Evolutionary conservation across 2,329 filamentous ascomycete species (phyloP), one percentile per base, ranked within the genome.

Genomic region (Nannizzia gypsea): DNA sequence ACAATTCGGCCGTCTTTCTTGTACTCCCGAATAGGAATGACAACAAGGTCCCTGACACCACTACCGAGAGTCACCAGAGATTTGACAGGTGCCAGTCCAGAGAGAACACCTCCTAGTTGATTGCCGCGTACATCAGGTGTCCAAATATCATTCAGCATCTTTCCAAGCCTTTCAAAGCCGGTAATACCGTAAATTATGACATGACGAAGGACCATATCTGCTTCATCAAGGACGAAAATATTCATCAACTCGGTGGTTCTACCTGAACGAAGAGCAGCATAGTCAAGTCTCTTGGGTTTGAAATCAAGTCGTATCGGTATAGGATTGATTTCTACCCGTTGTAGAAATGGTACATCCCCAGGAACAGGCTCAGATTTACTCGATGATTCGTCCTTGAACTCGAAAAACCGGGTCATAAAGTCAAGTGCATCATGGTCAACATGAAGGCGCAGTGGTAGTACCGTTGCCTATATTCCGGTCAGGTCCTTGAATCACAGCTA

Each of bases 161-260:
- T 84, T 59, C 93, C 90, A 1, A 99, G 80, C 56, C 88, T 85
- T 66, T 97, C 91, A 66, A 97, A 96, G 0, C 93, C 93, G 6
- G 85, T 85, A 0, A 96, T 83, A 28, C 95, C 93, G 66, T 97
- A 96, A 38, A 97, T 84, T 66, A 99, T 97, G 26, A 89, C 88
- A 70, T 92, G 91, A 11, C 88, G 83, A 58, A 99, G 81, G 5
- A 87, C 83, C 80, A 99, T 88, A 62, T 92, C 85, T 1, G 93
- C 85, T 64, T 89, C 86, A 66, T 99, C 93, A 0, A 99, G 82
- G 13, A 92, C 88, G 64, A 99, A 82, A 70, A 99, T 96, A 72
- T 99, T 99, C 91, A 97, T 97, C 68, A 99, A 95, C 71, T 99
- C 93, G 0, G 90, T 95, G 0, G 93, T 97, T 65, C 89, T 90